Evolutionary conservation across 495 filamentous ascomycete genomes (phyloP), one percentile per base, ranked within the genome.

Genomic region (Aspergillus indologenus): DNA sequence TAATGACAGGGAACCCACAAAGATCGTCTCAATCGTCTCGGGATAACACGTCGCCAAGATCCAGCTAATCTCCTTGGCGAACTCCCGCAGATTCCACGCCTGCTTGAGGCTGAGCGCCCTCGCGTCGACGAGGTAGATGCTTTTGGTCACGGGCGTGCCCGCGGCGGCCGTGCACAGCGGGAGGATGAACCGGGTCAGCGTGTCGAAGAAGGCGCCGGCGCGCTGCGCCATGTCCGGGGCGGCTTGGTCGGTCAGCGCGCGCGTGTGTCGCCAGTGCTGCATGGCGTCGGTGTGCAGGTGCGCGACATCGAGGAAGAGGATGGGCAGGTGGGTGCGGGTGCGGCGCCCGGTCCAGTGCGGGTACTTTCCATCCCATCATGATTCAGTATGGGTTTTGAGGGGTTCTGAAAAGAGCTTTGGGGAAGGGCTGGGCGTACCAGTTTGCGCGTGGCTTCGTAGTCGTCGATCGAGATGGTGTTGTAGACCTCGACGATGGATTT

Each of bases 261-360:
- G 61, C 1, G 59, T 65, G 23, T 63, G 47, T 8, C 61, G 62
- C 65, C 68, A 71, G 23, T 40, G 22, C 22, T 23, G 23, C 9
- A 74, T 5, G 1, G 56, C 49, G 7, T 49, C 45, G 47, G 60
- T 47, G 31, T 61, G 57, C 22, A 71, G 26, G 2, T 65, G 43
- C 20, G 63, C 50, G 11, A 70, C 14, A 26, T 72, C 65, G 22
- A 70, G 57, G 51, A 71, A 63, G 47, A 62, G 61, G 3, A 74
- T 60, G 7, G 71, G 71, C 9, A 61, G 43, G 2, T 49, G 31
- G n/a, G 60, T 66, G 54, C 71, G n/a, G n/a, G n/a, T 64, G 50
- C 67, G 57, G 19, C 66, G 65, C 14, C 73, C 73, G n/a, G 66
- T 71, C 73, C 73, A 76, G 44, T 68, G 65, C 0, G 69, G 66